Conservation (phyloP, 2,329 filamentous ascomycete species). For the Penicillium sp. region DNA sequence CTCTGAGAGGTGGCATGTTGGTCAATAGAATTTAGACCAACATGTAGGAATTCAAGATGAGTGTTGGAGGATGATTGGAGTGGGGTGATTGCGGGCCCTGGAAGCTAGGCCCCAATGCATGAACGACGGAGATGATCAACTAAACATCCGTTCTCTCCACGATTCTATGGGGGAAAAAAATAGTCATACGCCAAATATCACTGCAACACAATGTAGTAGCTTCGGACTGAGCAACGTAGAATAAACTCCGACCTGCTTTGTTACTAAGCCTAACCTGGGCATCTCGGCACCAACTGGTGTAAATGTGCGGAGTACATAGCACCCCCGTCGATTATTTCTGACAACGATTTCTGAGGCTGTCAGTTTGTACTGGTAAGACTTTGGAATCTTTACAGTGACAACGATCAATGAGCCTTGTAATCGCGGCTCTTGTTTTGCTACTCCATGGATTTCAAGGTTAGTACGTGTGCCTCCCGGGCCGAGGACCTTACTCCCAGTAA, state of each 20-base stretch:
- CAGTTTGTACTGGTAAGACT: too few relatives aligned
- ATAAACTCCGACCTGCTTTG: not conserved
- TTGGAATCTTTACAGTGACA: not conserved
- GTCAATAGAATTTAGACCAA: not conserved
- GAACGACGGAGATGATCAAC: not conserved
- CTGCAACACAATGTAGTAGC: conserved; percentile 2
- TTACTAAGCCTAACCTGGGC: conserved; percentile 1
- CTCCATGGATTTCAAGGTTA: too few relatives aligned
- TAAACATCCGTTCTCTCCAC: not conserved
- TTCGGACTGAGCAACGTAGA: not conserved
- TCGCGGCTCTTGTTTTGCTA: too few relatives aligned
- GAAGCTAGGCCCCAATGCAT: not conserved
- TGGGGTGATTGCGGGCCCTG: not conserved
- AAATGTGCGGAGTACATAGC: too few relatives aligned
- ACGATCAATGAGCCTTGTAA: too few relatives aligned
- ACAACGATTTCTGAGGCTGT: too few relatives aligned
- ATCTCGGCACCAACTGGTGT: too few relatives aligned
- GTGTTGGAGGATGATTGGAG: not conserved
- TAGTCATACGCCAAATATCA: conserved; percentile 2
- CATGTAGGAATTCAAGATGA: not conserved
- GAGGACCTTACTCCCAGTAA: too few relatives aligned
- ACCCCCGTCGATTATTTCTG: too few relatives aligned
- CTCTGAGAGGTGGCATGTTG: conserved; percentile 43
- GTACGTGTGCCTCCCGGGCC: too few relatives aligned
- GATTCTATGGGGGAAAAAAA: too few relatives aligned